phyloP scores from a whole-genome alignment of 352 stramenopile genomes.

The Globisporangium mamillatum region DNA sequence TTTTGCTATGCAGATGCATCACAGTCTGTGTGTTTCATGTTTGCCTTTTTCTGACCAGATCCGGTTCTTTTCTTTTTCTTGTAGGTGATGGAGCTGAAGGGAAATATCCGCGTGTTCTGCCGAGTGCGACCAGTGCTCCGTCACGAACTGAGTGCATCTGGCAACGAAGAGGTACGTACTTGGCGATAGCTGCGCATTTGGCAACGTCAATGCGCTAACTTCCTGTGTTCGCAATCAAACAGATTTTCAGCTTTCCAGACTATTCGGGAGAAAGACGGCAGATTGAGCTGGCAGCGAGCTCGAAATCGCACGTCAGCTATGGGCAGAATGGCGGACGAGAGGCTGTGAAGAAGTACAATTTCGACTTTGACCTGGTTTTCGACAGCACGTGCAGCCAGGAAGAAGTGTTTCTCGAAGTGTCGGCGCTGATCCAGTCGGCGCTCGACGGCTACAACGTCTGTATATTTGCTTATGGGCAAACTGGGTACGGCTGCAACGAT shows the following conservation, averaged over 20 bases:
- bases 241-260: slow-evolving; percentile 82
- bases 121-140: slow-evolving; percentile 88
- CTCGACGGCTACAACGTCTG: slow-evolving; percentile 96
- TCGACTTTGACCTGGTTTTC: slow-evolving; percentile 98
- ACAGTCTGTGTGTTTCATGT: too few relatives aligned
- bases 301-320: slow-evolving; percentile 72
- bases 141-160: slow-evolving; percentile 45
- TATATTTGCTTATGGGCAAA: slow-evolving; percentile 93
- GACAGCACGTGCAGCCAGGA: slow-evolving; percentile 91
- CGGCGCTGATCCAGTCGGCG: slow-evolving; percentile 91
- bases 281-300: slow-evolving; percentile 67
- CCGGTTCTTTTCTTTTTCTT: neutral
- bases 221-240: neutral
- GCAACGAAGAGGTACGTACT: slow-evolving; percentile 42
- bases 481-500: slow-evolving; percentile 32
- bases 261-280: slow-evolving; percentile 57
- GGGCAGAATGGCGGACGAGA: slow-evolving; percentile 49
- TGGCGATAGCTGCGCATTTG: neutral
- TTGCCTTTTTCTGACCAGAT: too few relatives aligned
- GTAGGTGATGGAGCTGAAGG: slow-evolving; percentile 94
- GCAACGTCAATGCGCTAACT: neutral
- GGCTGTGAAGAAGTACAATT: slow-evolving; percentile 86
- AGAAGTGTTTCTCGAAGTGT: slow-evolving; percentile 96
- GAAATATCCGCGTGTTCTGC: slow-evolving; percentile 96
- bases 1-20: neutral